phyloP scores from a whole-genome alignment of 2,329 filamentous ascomycete genomes.

The Apiospora saccharicola region DNA sequence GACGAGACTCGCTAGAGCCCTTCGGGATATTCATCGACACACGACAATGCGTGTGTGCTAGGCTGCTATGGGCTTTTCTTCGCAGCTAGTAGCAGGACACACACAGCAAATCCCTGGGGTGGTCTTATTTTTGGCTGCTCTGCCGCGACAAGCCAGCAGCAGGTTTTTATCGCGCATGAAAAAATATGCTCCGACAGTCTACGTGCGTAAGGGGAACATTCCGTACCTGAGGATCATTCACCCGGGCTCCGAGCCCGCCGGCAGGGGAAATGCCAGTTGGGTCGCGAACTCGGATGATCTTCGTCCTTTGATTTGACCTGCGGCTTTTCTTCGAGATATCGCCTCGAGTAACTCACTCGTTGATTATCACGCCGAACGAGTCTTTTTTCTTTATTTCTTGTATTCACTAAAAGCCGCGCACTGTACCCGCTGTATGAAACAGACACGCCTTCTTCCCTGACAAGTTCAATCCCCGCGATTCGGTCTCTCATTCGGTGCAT shows the following conservation, averaged over 20 bases:
- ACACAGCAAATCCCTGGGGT: background rate
- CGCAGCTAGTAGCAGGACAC: background rate
- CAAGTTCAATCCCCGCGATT: background rate
- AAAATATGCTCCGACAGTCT: background rate
- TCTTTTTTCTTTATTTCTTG: background rate
- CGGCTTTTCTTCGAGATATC: no score
- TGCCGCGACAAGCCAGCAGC: conserved; percentile 4
- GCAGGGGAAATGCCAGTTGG: background rate
- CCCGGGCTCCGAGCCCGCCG: conserved; percentile 3
- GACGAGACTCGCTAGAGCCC: background rate
- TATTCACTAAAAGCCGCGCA: background rate
- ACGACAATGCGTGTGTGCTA: background rate
- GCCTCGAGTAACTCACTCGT: no score
- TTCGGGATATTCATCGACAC: background rate
- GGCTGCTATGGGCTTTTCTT: background rate
- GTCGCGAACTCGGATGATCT: background rate
- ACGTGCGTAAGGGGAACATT: background rate
- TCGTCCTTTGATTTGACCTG: background rate
- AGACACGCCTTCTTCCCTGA: background rate
- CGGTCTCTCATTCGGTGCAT: background rate
- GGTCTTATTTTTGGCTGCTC: background rate
- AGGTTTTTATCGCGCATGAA: background rate
- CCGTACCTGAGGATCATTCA: conserved; percentile 15
- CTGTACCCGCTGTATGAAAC: background rate
- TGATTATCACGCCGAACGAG: background rate